Base-by-base conservation (phyloP, 805 yeast genomes). In the Priceomyces castillae region DNA sequence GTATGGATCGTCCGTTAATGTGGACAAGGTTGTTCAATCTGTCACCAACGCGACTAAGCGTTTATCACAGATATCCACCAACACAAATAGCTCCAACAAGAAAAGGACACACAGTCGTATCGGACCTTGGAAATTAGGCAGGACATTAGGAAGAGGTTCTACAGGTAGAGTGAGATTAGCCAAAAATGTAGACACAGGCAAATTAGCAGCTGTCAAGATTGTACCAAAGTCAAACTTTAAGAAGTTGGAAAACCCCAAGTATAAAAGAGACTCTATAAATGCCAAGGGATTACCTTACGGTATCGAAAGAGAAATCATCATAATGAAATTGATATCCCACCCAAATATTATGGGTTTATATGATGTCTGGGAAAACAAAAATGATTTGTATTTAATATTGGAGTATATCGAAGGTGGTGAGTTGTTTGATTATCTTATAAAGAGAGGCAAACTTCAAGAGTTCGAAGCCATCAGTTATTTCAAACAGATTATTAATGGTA, bases 311-410 rank as follows among this genome's bases (percentile, higher is more conserved):
- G 95, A 86, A 58, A 86, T 86, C 54, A 84, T 86, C 54, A 86
- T 86, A 47, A 86, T 86, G 95, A 86, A 86, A 61, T 70, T 86
- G 46, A 73, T 86, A 34, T 80, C 84, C 28, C 94, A 86, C 62
- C 84, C 86, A 23, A 85, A 86, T 59, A 86, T 86, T 36, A 75
- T 86, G 77, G 81, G 88, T 12, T 67, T 86, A 33, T 86, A 82
- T 55, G 99, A 94, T 59, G 99, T 94, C 18, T 94, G 98, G 98
- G 99, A 94, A 65, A 92, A 95, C 51, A 84, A 89, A 51, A 89
- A 88, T 58, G 96, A 92, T 47, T 73, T 94, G 44, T 86, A 83
- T 56, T 62, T 86, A 50, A 89, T 86, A 12, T 66, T 86, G 40
- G 95, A 86, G 59, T 86, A 85, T 59, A 92, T 86, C 25, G 90